phyloP scores from a whole-genome alignment of 164 flowering plant genomes.

The Vitis labrusca region DNA sequence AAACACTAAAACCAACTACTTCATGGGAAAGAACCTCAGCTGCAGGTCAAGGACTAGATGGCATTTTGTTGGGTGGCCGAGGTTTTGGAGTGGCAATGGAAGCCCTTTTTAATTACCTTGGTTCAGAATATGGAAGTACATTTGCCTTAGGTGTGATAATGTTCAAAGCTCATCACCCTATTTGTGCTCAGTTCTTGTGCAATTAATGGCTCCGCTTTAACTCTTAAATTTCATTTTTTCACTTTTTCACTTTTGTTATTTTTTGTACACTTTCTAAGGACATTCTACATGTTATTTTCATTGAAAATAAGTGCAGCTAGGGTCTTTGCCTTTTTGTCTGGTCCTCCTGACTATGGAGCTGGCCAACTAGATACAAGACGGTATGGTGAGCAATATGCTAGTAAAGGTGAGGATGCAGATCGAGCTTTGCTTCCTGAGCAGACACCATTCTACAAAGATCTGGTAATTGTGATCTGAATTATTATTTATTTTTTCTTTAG shows the following conservation, averaged over 20 bases:
- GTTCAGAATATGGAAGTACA: constrained; percentile 95
- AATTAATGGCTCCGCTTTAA: neutral
- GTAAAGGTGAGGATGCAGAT: constrained; percentile 98
- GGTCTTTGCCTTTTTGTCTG: constrained; percentile 93
- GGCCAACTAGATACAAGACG: constrained; percentile 93
- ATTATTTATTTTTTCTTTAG: neutral
- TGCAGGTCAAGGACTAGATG: constrained; percentile 84
- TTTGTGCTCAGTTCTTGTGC: constrained; percentile 3
- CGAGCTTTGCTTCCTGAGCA: constrained; percentile 98
- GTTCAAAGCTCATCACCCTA: constrained; percentile 2
- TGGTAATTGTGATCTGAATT: constrained; percentile 45
- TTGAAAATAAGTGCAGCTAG: constrained; percentile 61
- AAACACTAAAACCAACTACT: constrained; percentile 86
- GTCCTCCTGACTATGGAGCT: constrained; percentile 99
- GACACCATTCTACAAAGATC: constrained; percentile 92
- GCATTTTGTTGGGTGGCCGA: constrained; percentile 85
- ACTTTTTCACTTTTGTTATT: no score
- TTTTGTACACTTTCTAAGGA: constrained; percentile 1
- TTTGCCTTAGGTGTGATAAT: constrained; percentile 77
- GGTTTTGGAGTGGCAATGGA: constrained; percentile 99
- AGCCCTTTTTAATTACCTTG: constrained; percentile 79
- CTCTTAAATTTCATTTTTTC: neutral
- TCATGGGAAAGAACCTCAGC: constrained; percentile 88
- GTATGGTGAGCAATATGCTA: constrained; percentile 98
- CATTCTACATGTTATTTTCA: constrained; percentile 4